Evolutionary conservation across 2,329 filamentous ascomycete species (phyloP).

Genomic region (Aureobasidium pullulans): DNA sequence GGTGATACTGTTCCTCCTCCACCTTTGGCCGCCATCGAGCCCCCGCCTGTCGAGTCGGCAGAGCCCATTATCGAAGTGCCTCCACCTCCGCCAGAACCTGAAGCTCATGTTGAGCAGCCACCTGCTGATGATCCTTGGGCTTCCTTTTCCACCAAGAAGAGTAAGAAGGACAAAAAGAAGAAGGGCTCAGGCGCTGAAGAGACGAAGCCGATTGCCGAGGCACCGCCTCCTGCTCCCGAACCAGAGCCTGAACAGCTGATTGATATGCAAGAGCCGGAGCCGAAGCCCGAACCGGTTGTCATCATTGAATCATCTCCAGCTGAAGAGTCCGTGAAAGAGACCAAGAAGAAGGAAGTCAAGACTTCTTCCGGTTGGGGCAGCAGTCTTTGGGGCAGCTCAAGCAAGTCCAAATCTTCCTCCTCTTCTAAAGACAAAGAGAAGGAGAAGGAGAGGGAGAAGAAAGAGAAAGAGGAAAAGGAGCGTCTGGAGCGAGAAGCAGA

Average conservation of each 20-base stretch:
- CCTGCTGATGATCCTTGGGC: conserved; percentile 24
- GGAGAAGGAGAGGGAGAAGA: conserved; percentile 39
- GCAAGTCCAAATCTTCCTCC: conserved; percentile 27
- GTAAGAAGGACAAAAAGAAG: conserved; percentile 46
- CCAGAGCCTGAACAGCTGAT: conserved; percentile 17
- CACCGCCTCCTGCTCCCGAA: conserved; percentile 17
- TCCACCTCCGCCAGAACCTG: not conserved
- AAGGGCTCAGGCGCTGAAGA: conserved; percentile 39
- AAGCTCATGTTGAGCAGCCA: conserved; percentile 16
- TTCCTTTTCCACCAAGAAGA: conserved; percentile 35
- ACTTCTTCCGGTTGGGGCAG: conserved; percentile 24
- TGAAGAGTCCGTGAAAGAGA: conserved; percentile 19
- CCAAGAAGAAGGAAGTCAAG: conserved; percentile 37
- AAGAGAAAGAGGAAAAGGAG: conserved; percentile 35
- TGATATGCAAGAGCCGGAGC: conserved; percentile 10
- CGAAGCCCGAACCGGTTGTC: not conserved
- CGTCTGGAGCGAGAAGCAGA: conserved; percentile 28
- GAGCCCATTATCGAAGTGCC: conserved; percentile 19
- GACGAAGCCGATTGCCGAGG: conserved; percentile 23
- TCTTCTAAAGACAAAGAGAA: conserved; percentile 28
- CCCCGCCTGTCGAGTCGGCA: conserved; percentile 27
- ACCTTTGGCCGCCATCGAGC: conserved; percentile 42
- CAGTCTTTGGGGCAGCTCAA: conserved; percentile 24
- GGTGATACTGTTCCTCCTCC: conserved; percentile 40
- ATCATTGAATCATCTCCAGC: not conserved